phyloP scores from a whole-genome alignment of 805 yeast species.

The Yamadazyma sp. region DNA sequence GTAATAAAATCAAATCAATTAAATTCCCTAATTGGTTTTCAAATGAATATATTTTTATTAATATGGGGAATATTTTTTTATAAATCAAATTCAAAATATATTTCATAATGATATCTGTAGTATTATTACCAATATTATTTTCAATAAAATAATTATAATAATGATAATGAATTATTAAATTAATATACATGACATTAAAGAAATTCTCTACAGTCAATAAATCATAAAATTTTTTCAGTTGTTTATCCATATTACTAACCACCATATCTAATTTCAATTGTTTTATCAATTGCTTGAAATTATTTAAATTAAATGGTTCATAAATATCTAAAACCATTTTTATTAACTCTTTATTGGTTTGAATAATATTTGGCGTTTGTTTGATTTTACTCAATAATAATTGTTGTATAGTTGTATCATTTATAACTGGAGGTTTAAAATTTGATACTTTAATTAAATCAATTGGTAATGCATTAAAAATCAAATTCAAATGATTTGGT shows the following conservation, averaged over 20 bases:
- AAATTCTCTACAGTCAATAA: conserved; percentile 3
- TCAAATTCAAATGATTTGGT: conserved; percentile 3
- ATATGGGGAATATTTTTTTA: conserved; percentile 1
- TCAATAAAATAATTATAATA: conserved; percentile 1
- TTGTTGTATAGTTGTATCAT: conserved; percentile 1
- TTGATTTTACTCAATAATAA: conserved; percentile 1
- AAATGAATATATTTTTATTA: conserved; percentile 5
- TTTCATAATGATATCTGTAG: background rate
- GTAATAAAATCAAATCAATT: conserved; percentile 2
- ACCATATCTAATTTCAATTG: background rate
- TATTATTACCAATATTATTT: background rate
- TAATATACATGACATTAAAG: conserved; percentile 2
- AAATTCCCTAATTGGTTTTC: conserved; percentile 1
- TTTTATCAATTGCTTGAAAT: background rate
- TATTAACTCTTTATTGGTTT: conserved; percentile 1
- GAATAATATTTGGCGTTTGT: background rate
- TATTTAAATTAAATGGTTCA: background rate
- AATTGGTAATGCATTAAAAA: conserved; percentile 2
- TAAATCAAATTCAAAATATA: conserved; percentile 2
- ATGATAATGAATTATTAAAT: conserved; percentile 4
- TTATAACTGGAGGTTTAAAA: background rate
- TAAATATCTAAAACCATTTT: background rate
- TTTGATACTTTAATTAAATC: conserved; percentile 4
- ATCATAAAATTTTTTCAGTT: conserved; percentile 1
- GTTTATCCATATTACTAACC: background rate